Evolutionary conservation across 805 yeast species (phyloP).

Genomic region (Teunomyces pallodes): DNA sequence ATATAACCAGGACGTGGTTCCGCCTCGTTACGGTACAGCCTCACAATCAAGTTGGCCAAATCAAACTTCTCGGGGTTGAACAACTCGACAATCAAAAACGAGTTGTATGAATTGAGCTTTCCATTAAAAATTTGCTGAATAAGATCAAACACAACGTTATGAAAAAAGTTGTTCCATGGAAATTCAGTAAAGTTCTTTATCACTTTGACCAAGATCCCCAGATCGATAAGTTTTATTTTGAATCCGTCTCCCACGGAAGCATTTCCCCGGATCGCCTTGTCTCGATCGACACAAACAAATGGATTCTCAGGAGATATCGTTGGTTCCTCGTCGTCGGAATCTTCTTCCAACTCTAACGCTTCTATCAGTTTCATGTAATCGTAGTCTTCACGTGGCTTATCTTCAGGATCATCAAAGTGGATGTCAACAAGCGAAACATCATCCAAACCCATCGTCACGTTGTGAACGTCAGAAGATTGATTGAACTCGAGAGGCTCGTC

Average conservation of each 20-base stretch:
- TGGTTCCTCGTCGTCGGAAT: conserved; percentile 46
- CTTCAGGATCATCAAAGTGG: conserved; percentile 20
- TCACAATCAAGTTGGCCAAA: conserved; percentile 27
- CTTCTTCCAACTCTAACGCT: conserved; percentile 29
- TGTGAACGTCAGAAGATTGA: conserved; percentile 14
- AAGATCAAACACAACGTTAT: conserved; percentile 94
- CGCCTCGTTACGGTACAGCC: conserved; percentile 41
- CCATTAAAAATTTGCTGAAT: conserved; percentile 94
- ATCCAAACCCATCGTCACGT: conserved; percentile 37
- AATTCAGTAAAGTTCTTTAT: conserved; percentile 72
- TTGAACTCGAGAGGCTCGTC: conserved; percentile 20
- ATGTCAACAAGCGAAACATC: conserved; percentile 37
- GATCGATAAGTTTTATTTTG: conserved; percentile 79
- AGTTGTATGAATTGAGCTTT: conserved; percentile 83
- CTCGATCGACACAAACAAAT: conserved; percentile 37
- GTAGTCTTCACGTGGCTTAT: conserved; percentile 21
- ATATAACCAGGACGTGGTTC: conserved; percentile 84
- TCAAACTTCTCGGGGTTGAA: conserved; percentile 40
- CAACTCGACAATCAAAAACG: conserved; percentile 36
- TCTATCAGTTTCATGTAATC: conserved; percentile 17
- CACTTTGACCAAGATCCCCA: conserved; percentile 64
- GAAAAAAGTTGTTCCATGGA: conserved; percentile 97
- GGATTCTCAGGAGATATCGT: conserved; percentile 42
- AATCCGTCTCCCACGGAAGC: conserved; percentile 86
- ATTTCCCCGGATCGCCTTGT: conserved; percentile 38